Conservation (phyloP, 2,329 filamentous ascomycete genomes). For the Amesomyces nigricolor region DNA sequence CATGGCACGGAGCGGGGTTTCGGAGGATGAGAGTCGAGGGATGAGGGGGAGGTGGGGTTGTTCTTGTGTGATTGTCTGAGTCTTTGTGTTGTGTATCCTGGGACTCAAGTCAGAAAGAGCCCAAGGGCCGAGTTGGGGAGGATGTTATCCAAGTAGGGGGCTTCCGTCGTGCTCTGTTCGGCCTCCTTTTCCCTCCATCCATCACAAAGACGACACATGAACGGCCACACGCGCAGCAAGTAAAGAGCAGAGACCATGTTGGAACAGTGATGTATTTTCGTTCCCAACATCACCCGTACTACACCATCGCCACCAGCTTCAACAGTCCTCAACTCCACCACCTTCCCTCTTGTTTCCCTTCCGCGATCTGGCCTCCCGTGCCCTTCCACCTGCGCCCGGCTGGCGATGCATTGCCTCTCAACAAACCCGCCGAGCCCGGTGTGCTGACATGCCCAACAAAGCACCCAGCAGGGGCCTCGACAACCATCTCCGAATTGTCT, state of each 20-base stretch:
- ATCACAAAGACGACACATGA: too few species aligned
- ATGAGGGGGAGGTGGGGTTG: too few species aligned
- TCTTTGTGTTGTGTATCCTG: too few species aligned
- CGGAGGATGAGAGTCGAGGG: too few species aligned
- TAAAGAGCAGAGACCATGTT: neutral
- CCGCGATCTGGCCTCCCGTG: constrained; percentile 7
- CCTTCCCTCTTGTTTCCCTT: constrained; percentile 3
- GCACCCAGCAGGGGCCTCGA: constrained; percentile 3
- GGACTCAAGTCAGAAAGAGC: too few species aligned
- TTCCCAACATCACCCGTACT: neutral
- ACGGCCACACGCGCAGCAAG: neutral
- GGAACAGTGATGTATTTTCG: neutral
- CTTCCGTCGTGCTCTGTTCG: too few species aligned
- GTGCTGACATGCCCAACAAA: neutral
- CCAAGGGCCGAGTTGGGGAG: too few species aligned
- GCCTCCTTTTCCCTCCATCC: too few species aligned
- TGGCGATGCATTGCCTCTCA: neutral
- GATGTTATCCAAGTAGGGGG: too few species aligned
- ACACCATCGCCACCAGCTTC: neutral
- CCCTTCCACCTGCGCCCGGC: constrained; percentile 1
- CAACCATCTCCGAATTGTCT: constrained; percentile 16
- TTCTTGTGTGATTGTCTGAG: too few species aligned
- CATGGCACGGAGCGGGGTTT: too few species aligned
- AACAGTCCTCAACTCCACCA: neutral
- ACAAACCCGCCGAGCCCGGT: constrained; percentile 7